Evolutionary conservation across 2,329 filamentous ascomycete species (phyloP).

Genomic region (Xylaria sp.): DNA sequence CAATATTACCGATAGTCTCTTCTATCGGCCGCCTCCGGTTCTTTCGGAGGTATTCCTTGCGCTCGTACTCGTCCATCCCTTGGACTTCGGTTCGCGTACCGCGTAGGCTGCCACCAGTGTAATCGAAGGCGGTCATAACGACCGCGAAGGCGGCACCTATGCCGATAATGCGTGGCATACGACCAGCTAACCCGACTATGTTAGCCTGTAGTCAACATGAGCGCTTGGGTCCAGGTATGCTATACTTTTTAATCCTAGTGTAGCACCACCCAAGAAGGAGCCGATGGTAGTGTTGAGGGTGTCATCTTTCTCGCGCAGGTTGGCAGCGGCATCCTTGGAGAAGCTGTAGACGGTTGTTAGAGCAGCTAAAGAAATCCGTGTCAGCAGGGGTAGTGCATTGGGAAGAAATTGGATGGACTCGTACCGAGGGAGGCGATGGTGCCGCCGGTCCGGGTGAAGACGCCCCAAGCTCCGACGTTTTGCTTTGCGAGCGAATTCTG

Average conservation of each 20-base stretch:
- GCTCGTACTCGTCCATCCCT: conserved; percentile 76
- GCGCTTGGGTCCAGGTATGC: conserved; percentile 19
- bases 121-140: conserved; percentile 69
- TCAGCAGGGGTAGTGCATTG: conserved; percentile 35
- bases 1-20: conserved; percentile 83
- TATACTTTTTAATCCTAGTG: conserved; percentile 79
- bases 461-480: conserved; percentile 82
- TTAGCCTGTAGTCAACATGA: conserved; percentile 23
- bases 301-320: conserved; percentile 87
- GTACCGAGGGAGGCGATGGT: conserved; percentile 72
- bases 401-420: conserved; percentile 22
- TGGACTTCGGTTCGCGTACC: conserved; percentile 62
- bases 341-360: conserved; percentile 83
- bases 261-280: conserved; percentile 79
- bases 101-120: conserved; percentile 67
- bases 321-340: conserved; percentile 79
- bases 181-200: conserved; percentile 60
- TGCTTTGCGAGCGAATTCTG: conserved; percentile 87
- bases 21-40: conserved; percentile 79
- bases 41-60: conserved; percentile 79
- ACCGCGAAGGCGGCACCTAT: conserved; percentile 68
- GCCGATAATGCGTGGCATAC: conserved; percentile 71
- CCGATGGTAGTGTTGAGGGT: conserved; percentile 78
- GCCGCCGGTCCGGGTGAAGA: conserved; percentile 82
- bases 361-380: conserved; percentile 62